Conservation (phyloP, 1,284 basidiomycete genomes). For the Pyrrhoderma lamaoense region DNA sequence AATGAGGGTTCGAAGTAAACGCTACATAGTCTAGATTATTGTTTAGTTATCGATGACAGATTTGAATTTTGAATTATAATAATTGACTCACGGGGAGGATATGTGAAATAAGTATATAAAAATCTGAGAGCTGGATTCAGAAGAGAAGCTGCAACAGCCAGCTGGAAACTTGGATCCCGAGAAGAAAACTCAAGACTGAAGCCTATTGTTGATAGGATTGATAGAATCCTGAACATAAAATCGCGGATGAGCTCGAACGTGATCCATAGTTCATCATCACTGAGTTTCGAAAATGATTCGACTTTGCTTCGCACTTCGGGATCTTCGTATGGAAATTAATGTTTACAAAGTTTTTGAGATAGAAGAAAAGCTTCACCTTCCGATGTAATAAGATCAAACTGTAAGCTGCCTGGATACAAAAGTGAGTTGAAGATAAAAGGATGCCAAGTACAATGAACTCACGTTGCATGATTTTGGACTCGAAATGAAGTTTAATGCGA, state of each 20-base stretch:
- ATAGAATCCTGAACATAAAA: neutral
- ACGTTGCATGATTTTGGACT: neutral
- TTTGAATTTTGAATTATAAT: too few species aligned
- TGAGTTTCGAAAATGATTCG: neutral
- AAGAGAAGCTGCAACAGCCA: neutral
- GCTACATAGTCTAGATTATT: constrained; percentile 3
- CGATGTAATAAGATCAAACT: constrained; percentile 6
- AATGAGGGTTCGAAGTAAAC: constrained; percentile 1
- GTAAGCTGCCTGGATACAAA: constrained; percentile 2
- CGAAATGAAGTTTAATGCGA: constrained; percentile 1
- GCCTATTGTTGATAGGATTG: neutral
- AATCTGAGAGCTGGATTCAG: neutral
- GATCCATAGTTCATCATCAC: neutral
- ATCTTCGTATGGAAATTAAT: neutral
- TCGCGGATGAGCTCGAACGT: neutral
- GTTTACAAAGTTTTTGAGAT: too few species aligned
- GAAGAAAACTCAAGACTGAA: neutral
- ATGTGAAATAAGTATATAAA: neutral
- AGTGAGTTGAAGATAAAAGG: neutral
- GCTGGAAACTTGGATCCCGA: neutral
- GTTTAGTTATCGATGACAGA: too few species aligned
- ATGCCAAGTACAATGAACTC: neutral
- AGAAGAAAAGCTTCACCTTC: constrained; percentile 6
- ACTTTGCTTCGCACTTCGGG: neutral
- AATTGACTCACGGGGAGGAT: neutral